Conservation (phyloP, 2,329 filamentous ascomycete species). For the Fusarium oxysporum region DNA sequence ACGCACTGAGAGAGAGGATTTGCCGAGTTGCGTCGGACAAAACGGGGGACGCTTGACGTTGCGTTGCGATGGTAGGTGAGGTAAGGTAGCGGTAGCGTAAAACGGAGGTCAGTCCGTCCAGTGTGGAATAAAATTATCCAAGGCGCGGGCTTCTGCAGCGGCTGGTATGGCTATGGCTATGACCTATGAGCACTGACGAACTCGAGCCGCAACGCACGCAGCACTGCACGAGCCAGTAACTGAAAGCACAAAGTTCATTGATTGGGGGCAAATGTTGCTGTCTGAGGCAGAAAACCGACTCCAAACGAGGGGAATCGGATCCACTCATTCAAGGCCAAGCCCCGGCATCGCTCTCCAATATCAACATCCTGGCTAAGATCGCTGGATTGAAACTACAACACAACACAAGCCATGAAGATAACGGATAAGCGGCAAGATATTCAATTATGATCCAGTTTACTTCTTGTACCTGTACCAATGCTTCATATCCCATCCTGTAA, state of each 20-base stretch:
- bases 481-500: not conserved
- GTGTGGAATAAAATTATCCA: constrained; percentile 47
- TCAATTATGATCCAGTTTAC: not conserved
- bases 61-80: constrained; percentile 20
- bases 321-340: constrained; percentile 23
- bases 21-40: constrained; percentile 44
- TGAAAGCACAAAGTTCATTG: constrained; percentile 8
- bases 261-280: constrained; percentile 38
- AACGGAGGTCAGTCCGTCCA: constrained; percentile 11
- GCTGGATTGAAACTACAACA: not conserved
- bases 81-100: constrained; percentile 11
- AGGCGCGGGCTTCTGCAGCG: constrained; percentile 4
- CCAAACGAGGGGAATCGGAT: constrained; percentile 19
- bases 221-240: constrained; percentile 21
- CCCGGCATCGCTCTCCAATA: constrained; percentile 28
- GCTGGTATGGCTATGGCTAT: constrained; percentile 2
- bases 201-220: constrained; percentile 24
- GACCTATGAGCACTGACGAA: constrained; percentile 28
- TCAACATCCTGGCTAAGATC: constrained; percentile 16
- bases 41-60: constrained; percentile 39
- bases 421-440: not conserved
- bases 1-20: constrained; percentile 33
- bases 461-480: not conserved
- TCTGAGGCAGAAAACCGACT: constrained; percentile 46
- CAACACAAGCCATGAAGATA: not conserved